phyloP scores from a whole-genome alignment of 2,329 filamentous ascomycete genomes.

The Penicillium sp. region DNA sequence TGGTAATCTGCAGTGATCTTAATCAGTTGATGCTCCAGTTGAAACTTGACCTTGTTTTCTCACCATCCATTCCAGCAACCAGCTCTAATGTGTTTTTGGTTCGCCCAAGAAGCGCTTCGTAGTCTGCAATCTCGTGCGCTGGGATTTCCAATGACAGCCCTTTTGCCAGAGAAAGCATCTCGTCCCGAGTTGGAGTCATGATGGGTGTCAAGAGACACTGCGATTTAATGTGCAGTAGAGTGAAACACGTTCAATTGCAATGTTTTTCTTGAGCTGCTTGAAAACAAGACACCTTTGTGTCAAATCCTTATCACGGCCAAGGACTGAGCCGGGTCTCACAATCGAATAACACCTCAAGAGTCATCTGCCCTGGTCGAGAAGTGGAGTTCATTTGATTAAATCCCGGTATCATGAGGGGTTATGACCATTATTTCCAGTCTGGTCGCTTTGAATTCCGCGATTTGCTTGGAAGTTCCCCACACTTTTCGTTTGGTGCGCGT shows the following conservation, averaged over 20 bases:
- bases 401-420: neutral
- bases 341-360: neutral
- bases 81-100: slow-evolving; percentile 36
- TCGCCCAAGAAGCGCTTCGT: slow-evolving; percentile 30
- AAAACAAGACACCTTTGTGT: neutral
- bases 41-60: neutral
- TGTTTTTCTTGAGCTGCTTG: too few relatives aligned
- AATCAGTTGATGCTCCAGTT: neutral
- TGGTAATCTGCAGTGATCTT: neutral
- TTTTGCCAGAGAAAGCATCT: neutral
- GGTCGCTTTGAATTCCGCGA: neutral
- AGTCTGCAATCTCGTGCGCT: slow-evolving; percentile 8
- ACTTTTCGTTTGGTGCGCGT: neutral
- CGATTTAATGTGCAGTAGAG: neutral
- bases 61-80: slow-evolving; percentile 42
- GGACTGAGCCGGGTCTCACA: neutral
- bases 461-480: neutral
- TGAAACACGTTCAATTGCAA: neutral
- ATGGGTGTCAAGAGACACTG: neutral
- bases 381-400: neutral
- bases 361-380: neutral
- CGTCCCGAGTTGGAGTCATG: neutral
- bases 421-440: neutral
- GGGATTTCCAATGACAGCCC: neutral
- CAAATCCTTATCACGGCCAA: neutral